phyloP scores from a whole-genome alignment of 2,329 filamentous ascomycete species.

The Colletotrichum coccodes region DNA sequence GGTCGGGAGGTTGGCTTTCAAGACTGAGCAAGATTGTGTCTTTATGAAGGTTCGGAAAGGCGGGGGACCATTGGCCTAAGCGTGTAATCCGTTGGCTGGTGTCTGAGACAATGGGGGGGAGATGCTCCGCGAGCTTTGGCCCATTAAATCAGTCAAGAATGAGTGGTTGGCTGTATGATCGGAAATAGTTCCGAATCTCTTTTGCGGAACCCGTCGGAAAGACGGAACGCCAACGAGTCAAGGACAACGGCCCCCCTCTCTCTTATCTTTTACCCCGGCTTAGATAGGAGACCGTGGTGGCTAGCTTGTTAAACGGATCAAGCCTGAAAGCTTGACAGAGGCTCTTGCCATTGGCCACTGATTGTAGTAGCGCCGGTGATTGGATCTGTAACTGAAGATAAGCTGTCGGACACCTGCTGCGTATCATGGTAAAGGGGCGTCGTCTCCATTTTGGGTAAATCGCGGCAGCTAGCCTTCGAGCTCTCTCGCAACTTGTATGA shows the following conservation, averaged over 20 bases:
- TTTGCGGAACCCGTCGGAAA: conserved; percentile 1
- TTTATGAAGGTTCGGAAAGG: conserved; percentile 14
- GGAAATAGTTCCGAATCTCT: neutral
- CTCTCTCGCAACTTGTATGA: neutral
- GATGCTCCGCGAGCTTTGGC: neutral
- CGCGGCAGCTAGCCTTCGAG: neutral
- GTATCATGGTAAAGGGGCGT: neutral
- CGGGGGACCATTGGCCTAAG: neutral
- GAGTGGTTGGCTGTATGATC: neutral
- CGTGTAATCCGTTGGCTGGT: neutral
- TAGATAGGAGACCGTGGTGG: conserved; percentile 1
- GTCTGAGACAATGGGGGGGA: neutral
- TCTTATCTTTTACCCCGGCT: conserved; percentile 28
- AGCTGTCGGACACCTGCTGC: neutral
- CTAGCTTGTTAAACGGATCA: neutral
- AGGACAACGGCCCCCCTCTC: neutral
- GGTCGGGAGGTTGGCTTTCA: neutral
- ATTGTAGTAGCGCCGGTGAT: conserved; percentile 15
- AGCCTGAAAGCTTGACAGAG: neutral
- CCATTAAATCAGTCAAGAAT: conserved; percentile 8
- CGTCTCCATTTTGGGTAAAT: conserved; percentile 5
- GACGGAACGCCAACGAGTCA: conserved; percentile 2
- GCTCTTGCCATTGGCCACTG: conserved; percentile 15
- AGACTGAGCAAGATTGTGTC: neutral
- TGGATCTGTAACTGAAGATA: conserved; percentile 20